Percentiles rank a stretch among this genome's conserved stretches.
phyloP scores from a whole-genome alignment of 345 rosid species.

The Aquilaria yunnanensis region DNA sequence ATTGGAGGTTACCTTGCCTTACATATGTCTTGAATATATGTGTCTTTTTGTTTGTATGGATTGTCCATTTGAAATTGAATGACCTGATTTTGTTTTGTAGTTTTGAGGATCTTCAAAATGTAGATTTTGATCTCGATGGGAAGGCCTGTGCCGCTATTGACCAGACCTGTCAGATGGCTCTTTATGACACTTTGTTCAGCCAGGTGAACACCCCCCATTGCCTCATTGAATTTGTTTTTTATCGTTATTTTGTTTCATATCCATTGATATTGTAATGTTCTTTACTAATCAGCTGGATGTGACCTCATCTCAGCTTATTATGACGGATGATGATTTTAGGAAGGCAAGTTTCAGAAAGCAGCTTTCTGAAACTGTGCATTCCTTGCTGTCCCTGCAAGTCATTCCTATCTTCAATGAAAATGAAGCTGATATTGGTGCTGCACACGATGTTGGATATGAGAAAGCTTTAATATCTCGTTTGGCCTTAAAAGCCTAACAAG shows the following conservation, averaged over 20 bases:
- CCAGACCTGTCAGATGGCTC: conserved; percentile 54
- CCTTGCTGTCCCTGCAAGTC: conserved; percentile 38
- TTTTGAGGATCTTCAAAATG: conserved; percentile 57
- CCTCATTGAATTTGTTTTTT: conserved; percentile 1
- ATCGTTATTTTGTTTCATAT: background rate
- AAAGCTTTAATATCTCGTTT: conserved; percentile 41
- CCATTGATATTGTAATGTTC: conserved; percentile 3
- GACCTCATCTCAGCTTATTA: conserved; percentile 50
- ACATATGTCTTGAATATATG: no score
- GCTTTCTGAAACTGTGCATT: conserved; percentile 40
- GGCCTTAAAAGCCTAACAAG: conserved; percentile 50
- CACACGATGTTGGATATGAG: conserved; percentile 38
- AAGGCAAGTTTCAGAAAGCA: conserved; percentile 40
- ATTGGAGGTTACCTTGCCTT: conserved; percentile 37
- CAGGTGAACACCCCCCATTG: conserved; percentile 24
- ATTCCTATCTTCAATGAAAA: conserved; percentile 58
- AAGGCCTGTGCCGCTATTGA: conserved; percentile 66
- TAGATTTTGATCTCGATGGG: conserved; percentile 43
- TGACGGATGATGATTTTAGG: conserved; percentile 54
- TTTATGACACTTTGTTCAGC: conserved; percentile 48
- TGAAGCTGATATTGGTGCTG: conserved; percentile 49
- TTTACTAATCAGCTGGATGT: conserved; percentile 48
- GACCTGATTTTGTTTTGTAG: conserved; percentile 19
- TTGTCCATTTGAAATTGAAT: background rate
- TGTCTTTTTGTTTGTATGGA: no score